These are phyloP conservation scores for Mantamonas sphyraenae DNA, from an alignment of 78 protist genomes.

Conservation along the genomic window DNA sequence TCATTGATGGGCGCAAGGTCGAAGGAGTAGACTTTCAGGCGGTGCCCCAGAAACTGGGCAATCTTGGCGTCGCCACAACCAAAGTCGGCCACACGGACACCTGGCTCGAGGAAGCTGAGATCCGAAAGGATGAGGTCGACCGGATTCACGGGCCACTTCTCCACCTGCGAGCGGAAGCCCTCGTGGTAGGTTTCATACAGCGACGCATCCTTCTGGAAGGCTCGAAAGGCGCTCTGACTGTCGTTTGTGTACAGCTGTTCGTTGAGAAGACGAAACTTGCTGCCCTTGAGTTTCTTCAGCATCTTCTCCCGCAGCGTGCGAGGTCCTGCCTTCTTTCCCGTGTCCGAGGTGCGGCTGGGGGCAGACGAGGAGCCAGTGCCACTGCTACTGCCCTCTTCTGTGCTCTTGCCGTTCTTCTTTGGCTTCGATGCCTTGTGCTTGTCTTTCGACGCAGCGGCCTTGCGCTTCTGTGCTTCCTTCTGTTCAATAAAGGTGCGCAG, in stretches of 20 bases:
- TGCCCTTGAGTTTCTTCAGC: not conserved
- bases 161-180: conserved; percentile 58
- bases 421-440: too few relatives aligned
- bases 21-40: conserved; percentile 62
- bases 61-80: conserved; percentile 87
- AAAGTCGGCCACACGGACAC: conserved; percentile 58
- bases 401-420: too few relatives aligned
- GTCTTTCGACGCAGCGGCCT: too few relatives aligned
- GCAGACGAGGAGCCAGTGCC: too few relatives aligned
- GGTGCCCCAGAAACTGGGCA: not conserved
- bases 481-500: too few relatives aligned
- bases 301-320: conserved; percentile 1
- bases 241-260: conserved; percentile 64
- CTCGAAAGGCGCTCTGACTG: conserved; percentile 25
- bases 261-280: conserved; percentile 62
- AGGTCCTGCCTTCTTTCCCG: too few relatives aligned
- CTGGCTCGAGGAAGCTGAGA: not conserved
- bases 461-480: too few relatives aligned
- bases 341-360: too few relatives aligned
- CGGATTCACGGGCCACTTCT: conserved; percentile 70
- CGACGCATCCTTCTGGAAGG: conserved; percentile 40
- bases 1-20: conserved; percentile 70
- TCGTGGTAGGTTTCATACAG: conserved; percentile 57
- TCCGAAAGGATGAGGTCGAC: conserved; percentile 45
- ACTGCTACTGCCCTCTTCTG: too few relatives aligned